Percentiles rank a stretch among this genome's conserved stretches.
phyloP scores from a whole-genome alignment of 306 rosid species.

The Cucurbita pepo region DNA sequence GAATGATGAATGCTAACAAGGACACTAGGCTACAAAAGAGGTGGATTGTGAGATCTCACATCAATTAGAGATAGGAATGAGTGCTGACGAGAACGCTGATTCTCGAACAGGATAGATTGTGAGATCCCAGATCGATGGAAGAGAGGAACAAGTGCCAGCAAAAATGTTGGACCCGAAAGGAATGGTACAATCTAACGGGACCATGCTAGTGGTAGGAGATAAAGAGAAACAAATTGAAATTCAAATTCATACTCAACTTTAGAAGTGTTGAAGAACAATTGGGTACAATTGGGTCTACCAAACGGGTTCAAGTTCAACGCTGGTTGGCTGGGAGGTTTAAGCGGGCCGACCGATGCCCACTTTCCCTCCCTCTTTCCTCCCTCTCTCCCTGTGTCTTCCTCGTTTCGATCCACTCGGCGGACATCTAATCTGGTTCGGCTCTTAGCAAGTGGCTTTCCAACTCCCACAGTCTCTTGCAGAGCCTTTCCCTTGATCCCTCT shows the following conservation, averaged over 20 bases:
- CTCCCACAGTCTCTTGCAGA: background rate
- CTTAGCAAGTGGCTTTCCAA: background rate
- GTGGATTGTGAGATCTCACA: no score
- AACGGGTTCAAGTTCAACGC: background rate
- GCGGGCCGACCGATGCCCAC: background rate
- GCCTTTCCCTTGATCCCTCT: background rate
- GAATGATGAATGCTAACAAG: no score
- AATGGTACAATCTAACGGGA: no score
- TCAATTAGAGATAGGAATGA: no score
- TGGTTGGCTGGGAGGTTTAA: constrained; percentile 1
- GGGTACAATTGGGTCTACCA: background rate
- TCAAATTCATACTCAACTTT: background rate
- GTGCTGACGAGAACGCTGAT: rapidly evolving
- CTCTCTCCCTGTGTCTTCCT: background rate
- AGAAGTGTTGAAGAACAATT: background rate
- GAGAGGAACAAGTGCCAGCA: no score
- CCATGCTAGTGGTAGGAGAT: no score
- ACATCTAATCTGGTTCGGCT: background rate
- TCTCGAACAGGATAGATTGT: no score
- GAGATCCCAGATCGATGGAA: no score
- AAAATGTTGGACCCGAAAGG: no score
- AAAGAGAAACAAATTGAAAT: background rate
- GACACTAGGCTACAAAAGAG: no score
- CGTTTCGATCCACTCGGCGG: background rate
- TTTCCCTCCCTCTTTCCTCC: background rate